Evolutionary conservation across 2,329 filamentous ascomycete genomes (phyloP).

Genomic region (Diaporthe ilicicola): DNA sequence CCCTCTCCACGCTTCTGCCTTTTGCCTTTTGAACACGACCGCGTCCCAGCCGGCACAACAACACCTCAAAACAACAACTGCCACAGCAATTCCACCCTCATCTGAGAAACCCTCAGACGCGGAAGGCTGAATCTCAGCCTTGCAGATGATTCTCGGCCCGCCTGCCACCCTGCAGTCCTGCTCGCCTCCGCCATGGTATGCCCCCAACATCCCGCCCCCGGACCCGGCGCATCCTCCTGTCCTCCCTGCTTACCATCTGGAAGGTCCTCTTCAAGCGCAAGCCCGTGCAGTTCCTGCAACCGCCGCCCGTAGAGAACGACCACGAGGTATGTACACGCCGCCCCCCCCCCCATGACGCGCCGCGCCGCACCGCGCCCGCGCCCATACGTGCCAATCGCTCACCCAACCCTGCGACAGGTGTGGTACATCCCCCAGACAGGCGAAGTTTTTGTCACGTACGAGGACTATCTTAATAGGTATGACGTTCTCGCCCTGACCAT

Average conservation of each 20-base stretch:
- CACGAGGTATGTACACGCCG: conserved; percentile 72
- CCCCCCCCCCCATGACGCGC: background rate
- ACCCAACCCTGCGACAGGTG: conserved; percentile 64
- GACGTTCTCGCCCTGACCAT: conserved; percentile 41
- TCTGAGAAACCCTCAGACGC: conserved; percentile 39
- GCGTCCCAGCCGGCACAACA: conserved; percentile 36
- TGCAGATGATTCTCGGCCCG: conserved; percentile 47
- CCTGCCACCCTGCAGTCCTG: conserved; percentile 30
- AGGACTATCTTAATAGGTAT: conserved; percentile 85
- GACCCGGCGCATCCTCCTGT: conserved; percentile 35
- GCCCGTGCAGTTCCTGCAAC: conserved; percentile 83
- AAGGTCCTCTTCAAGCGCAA: conserved; percentile 97
- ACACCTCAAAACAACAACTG: conserved; percentile 38
- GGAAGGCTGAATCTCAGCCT: conserved; percentile 51
- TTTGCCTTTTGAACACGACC: conserved; percentile 26
- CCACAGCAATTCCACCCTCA: conserved; percentile 39
- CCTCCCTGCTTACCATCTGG: conserved; percentile 36
- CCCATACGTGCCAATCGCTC: conserved; percentile 30
- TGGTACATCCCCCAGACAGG: conserved; percentile 92
- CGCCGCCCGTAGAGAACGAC: conserved; percentile 79
- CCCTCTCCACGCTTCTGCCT: conserved; percentile 31
- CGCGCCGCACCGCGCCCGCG: background rate
- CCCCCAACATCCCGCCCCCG: conserved; percentile 23
- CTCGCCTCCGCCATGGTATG: conserved; percentile 46
- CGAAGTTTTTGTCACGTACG: conserved; percentile 89